Base-by-base conservation (phyloP, 139 green algal genomes). In the Spirogloea muscicola region DNA sequence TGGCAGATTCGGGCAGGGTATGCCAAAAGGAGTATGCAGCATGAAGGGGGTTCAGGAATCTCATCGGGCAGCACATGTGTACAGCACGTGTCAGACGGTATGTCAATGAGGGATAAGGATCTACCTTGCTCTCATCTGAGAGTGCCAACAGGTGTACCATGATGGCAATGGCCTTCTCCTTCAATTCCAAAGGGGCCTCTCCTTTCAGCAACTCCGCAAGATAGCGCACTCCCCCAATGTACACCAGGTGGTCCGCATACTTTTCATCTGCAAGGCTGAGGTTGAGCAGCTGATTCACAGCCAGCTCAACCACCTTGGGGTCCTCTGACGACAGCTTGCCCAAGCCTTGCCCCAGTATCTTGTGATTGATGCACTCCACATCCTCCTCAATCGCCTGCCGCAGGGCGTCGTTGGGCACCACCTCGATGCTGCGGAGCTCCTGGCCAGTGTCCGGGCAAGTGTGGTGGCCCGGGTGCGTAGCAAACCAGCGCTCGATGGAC, bases 401-500 rank as follows among this genome's bases (percentile, higher is more conserved):
- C 27, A 76, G 10, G 21, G 27, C 67, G 18, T 34, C 49, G 58
- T 76, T 76, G 7, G 49, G 33, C 3, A 42, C 46, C 38, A 76
- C 25, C 67, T 76, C 67, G 3, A 68, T 27, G 49, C 33, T 76
- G 5, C 33, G 27, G 2, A 76, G 49, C 9, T n/a, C 18, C 49
- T 76, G 42, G 34, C 67, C 67, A 29, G 49, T 49, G 21, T 69
- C 44, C 9, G 67, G 67, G 46, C 41, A 76, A 31, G n/a, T 68
- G 39, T 31, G 38, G 49, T 69, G 65, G 49, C 67, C 67, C 67
- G n/a, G n/a, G 44, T 52, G 44, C 44, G 57, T 71, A 10, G 69
- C 69, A 31, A 85, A 42, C 58, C 71, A 85, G 10, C 60, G 21
- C 9, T 73, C 34, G 41, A 85, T 81, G 18, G 41, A 40, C 29